Evolutionary conservation across 805 yeast genomes (phyloP), one percentile per base, ranked within the genome.

Genomic region (Sugiyamaella americana): DNA sequence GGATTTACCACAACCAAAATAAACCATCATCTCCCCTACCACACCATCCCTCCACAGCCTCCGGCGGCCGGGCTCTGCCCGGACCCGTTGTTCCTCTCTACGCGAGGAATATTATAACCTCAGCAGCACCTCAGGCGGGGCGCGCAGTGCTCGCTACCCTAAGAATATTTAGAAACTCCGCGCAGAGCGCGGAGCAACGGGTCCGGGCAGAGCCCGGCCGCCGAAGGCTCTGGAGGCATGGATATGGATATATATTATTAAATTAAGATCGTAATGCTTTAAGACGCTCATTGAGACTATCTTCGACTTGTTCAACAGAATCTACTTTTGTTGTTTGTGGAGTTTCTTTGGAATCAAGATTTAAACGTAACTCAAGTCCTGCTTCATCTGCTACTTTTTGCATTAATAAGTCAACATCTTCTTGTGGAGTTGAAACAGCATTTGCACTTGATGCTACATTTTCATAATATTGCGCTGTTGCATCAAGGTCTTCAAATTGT

Each of bases 301-400:
- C 96, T 66, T 91, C 98, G 54, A 84, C 83, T 55, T 85, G 95
- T 43, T 67, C 72, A 44, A 67, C 66, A 13, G 73, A 57, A 8
- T 67, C 63, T 4, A 73, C 68, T 11, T 76, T 73, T 13, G 87
- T 79, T 51, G 79, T 84, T 40, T 78, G 77, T 4, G 70, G 64
- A 2, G 64, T 57, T 11, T 10, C 20, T 24, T 71, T 71, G 22
- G 70, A 65, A 13, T 69, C 73, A 52, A 94, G 78, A 43, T 87
- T 83, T 58, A 89, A 97, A 58, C 82, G 82, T 71, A 89, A 73
- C 62, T 93, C 98, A 37, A 93, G 71, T 2, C 98, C 99, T 0
- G 96, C 97, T 62, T 91, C 98, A 62, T 91, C 98, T 0, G 98
- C 98, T 13, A 93, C 89, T 63, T 86, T 87, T 60, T 75, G 87